Conservation (phyloP, 2,329 filamentous ascomycete species). For the Cercospora sesami region DNA sequence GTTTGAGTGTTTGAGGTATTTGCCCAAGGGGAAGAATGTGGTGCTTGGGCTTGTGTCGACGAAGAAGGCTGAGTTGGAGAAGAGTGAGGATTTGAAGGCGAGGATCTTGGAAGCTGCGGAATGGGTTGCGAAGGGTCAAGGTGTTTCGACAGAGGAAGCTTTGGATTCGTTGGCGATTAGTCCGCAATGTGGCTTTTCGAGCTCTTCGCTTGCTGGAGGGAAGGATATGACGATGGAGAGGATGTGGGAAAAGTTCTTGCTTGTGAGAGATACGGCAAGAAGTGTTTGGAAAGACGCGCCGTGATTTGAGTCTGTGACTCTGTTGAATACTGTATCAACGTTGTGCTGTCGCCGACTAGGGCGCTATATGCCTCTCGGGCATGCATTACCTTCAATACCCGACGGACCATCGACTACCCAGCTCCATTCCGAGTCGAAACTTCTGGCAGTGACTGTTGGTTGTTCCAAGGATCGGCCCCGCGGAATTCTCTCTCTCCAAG, state of each 20-base stretch:
- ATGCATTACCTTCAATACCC: not conserved
- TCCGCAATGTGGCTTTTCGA: slow-evolving; percentile 39
- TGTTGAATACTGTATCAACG: not conserved
- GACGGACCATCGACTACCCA: not conserved
- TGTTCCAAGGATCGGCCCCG: not conserved
- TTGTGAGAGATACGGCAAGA: slow-evolving; percentile 32
- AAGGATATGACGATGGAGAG: slow-evolving; percentile 36
- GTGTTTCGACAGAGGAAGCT: slow-evolving; percentile 29
- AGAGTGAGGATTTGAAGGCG: slow-evolving; percentile 26
- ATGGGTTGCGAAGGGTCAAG: slow-evolving; percentile 34
- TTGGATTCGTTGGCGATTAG: slow-evolving; percentile 34
- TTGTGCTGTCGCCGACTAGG: not conserved
- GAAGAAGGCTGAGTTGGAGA: slow-evolving; percentile 36
- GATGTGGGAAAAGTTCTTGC: slow-evolving; percentile 37
- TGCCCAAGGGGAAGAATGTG: slow-evolving; percentile 38
- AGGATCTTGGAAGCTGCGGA: slow-evolving; percentile 33
- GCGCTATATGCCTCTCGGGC: not conserved
- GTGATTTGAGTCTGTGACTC: not conserved
- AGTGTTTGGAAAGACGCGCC: slow-evolving; percentile 28
- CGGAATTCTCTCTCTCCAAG: not conserved
- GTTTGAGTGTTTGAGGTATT: slow-evolving; percentile 35
- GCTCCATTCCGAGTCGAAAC: not conserved
- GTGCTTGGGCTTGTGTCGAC: slow-evolving; percentile 38
- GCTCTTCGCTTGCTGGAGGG: slow-evolving; percentile 32
- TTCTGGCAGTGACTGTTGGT: not conserved